Conservation (phyloP, 2,329 filamentous ascomycete genomes). For the Rutstroemia sp. region DNA sequence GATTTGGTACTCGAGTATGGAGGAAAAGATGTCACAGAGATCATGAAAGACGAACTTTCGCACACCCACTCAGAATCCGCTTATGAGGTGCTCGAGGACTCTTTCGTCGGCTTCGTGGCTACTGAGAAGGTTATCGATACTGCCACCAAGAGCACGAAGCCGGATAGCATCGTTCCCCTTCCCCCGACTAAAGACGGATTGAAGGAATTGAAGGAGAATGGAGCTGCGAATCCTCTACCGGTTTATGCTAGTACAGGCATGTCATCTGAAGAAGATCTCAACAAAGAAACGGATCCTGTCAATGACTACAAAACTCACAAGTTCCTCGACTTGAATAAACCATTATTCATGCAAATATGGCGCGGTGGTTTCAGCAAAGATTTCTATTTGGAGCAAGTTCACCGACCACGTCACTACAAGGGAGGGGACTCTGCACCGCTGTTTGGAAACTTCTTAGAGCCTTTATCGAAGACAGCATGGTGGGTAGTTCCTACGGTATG, state of each 20-base stretch:
- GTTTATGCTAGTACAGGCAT: slow-evolving; percentile 68
- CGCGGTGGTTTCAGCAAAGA: slow-evolving; percentile 80
- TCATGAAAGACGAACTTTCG: slow-evolving; percentile 75
- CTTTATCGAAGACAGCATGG: slow-evolving; percentile 92
- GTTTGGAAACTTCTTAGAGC: slow-evolving; percentile 98
- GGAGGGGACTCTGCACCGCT: slow-evolving; percentile 86
- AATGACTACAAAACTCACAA: slow-evolving; percentile 84
- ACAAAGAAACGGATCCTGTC: slow-evolving; percentile 69
- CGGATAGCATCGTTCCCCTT: slow-evolving; percentile 42
- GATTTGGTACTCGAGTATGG: slow-evolving; percentile 85
- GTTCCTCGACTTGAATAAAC: slow-evolving; percentile 82
- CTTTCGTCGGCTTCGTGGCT: slow-evolving; percentile 71
- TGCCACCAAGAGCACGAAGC: slow-evolving; percentile 31
- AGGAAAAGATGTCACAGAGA: slow-evolving; percentile 76
- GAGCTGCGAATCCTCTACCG: slow-evolving; percentile 27
- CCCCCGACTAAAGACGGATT: slow-evolving; percentile 41
- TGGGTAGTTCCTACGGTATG: slow-evolving; percentile 80
- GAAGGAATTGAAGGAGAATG: slow-evolving; percentile 36
- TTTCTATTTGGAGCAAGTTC: slow-evolving; percentile 96
- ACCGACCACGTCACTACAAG: slow-evolving; percentile 91
- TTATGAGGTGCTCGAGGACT: slow-evolving; percentile 92
- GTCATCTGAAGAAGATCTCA: slow-evolving; percentile 81
- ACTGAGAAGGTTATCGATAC: slow-evolving; percentile 38
- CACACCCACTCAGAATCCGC: slow-evolving; percentile 85
- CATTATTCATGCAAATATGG: slow-evolving; percentile 84